phyloP scores from a whole-genome alignment of 176 grass and related monocot genomes.

The Thalia dealbata region DNA sequence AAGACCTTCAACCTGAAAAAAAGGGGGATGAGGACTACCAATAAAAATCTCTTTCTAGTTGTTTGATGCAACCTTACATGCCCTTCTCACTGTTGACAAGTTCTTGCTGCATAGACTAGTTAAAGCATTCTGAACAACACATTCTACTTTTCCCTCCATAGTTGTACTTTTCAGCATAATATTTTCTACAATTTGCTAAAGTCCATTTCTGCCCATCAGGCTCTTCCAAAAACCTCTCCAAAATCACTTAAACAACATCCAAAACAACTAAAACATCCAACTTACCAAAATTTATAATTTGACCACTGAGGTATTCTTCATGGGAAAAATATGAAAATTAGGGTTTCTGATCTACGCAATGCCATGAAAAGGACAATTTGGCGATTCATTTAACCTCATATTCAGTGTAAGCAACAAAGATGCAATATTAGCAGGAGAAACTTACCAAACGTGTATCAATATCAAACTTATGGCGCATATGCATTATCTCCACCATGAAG shows the following conservation, averaged over 20 bases:
- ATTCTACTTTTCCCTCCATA: background rate
- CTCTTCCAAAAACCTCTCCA: background rate
- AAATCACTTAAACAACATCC: background rate
- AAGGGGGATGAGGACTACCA: background rate
- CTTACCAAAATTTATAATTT: background rate
- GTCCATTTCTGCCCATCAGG: background rate
- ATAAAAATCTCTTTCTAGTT: background rate
- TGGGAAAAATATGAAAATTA: background rate
- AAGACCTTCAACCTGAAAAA: constrained; percentile 72
- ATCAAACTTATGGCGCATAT: constrained; percentile 98
- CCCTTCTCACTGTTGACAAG: background rate
- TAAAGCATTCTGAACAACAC: background rate
- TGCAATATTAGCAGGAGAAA: background rate
- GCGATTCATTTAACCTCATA: background rate
- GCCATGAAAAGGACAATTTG: background rate
- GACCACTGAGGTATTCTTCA: background rate
- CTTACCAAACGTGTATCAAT: constrained; percentile 84
- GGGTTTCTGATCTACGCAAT: background rate
- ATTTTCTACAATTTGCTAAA: background rate
- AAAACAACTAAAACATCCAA: background rate
- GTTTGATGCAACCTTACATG: background rate
- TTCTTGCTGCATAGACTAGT: background rate
- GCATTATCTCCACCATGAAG: constrained; percentile 99
- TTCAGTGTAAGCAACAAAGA: constrained; percentile 7
- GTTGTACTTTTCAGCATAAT: background rate